Base-by-base conservation (phyloP, 2,329 filamentous ascomycete genomes). In the Sordariomycetes sp. region DNA sequence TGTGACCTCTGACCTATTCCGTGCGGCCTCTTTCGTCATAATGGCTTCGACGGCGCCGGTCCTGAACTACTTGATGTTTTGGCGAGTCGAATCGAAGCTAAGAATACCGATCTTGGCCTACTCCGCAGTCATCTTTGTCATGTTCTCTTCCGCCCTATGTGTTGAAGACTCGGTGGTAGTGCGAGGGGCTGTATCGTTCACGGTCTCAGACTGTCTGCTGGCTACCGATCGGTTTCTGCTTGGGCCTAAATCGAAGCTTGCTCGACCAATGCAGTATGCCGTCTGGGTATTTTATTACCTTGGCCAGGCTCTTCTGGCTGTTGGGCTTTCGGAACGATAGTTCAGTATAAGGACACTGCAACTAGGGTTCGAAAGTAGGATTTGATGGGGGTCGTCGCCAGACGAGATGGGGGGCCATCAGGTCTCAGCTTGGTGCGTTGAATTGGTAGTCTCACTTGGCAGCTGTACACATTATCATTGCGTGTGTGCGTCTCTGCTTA, bases 211-310 rank as follows among this genome's bases (percentile, higher is more conserved):
- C 29, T 42, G 43, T 7, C 47, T 59, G 8, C 43, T 60, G 4
- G 49, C 55, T 1, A 40, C 47, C 0, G 54, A 55, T 9, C 46
- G 47, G 37, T 60, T 60, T 36, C 35, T 60, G 3, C 35, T 58
- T 8, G 23, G 45, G 8, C 17, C 35, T 1, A 31, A 33, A 6
- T 53, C 51, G n/a, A 16, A 12, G 9, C 42, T 48, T 26, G 45
- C 45, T 2, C 31, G 30, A 3, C 51, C 44, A 47, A 55, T 59
- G 51, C 52, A 52, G 33, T 43, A 51, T 34, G 42, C 46, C 1
- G 55, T 59, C 16, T 60, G 57, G 57, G 27, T 45, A 1, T 37
- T 59, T 12, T 59, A 60, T 37, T 60, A 58, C 36, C 38, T 32
- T 9, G 57, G 54, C 2, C 57, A 59, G 39, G n/a, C n/a, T n/a